Evolutionary conservation across 768 basidiomycete genomes (phyloP).

Genomic region (Xerocomellus amylosporus): DNA sequence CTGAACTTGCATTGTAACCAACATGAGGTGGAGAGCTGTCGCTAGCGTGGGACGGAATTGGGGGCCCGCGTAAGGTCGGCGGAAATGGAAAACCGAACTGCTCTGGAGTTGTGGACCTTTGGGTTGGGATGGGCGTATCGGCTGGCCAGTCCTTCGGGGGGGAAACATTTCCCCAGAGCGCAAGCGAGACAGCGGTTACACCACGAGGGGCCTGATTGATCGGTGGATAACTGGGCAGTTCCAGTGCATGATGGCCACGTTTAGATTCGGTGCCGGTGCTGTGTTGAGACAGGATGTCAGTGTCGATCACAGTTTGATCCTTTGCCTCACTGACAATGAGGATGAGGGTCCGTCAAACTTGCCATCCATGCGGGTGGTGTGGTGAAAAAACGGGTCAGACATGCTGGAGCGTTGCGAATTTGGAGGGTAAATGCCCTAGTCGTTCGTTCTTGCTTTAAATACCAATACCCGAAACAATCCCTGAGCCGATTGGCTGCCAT

Average conservation of each 20-base stretch:
- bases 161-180: neutral
- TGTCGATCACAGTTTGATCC: neutral
- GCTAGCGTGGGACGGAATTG: neutral
- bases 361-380: neutral
- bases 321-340: conserved; percentile 13
- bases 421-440: neutral
- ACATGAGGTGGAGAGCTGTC: neutral
- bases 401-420: conserved; percentile 1
- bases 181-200: neutral
- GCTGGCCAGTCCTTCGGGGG: neutral
- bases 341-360: neutral
- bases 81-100: neutral
- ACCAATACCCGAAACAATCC: neutral
- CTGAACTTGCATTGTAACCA: neutral
- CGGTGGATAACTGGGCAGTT: neutral
- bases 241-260: neutral
- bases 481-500: conserved; percentile 15
- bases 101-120: neutral
- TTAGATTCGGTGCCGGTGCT: conserved; percentile 1
- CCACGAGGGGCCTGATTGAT: neutral
- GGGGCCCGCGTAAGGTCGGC: neutral
- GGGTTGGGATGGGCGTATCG: neutral
- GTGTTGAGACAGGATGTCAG: conserved; percentile 9
- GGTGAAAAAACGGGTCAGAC: neutral
- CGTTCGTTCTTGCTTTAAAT: conserved; percentile 6